Evolutionary conservation across 441 rosid species (phyloP), one percentile per base, ranked within the genome.

Genomic region (Hura crepitans): DNA sequence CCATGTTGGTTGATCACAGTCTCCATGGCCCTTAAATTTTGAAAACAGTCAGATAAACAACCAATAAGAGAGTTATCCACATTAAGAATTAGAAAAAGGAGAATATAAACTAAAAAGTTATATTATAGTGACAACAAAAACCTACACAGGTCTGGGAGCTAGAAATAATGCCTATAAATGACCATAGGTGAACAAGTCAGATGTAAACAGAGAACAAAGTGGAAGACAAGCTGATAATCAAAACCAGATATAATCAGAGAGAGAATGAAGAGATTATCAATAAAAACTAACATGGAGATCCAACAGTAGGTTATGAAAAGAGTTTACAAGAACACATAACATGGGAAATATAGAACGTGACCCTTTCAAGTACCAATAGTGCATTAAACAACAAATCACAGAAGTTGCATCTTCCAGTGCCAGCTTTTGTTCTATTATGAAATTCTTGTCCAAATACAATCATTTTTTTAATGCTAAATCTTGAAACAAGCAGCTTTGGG

Each of bases 1-100:
- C 96, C 94, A 62, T 96, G 85, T 72, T 85, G 97, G 81, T 77
- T 96, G 71, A 93, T 87, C 43, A 96, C 98, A 73, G 99, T 96
- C 84, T 93, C 99, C 99, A 96, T 96, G 63, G 99, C 99, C 93
- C 99, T 96, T 79, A 45, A 57, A 71, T 53, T 35, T 35, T 73
- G 69, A 66, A 64, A 37, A 80, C 46, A 28, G 68, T 80, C 70
- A 87, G 80, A 63, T 62, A 65, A 60, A 75, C 18, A 51, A 9
- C 49, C 22, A 27, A 65, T 64, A 60, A 17, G 60, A 0, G 51
- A 64, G 17, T 10, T 13, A 35, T 39, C 55, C 55, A 56, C 14
- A 1, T 62, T 43, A 55, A 31, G 3, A 64, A 58, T 53, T 13
- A 51, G 35, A 23, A 25, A 68, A 62, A 74, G 49, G n/a, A 72